Evolutionary conservation across 805 yeast species (phyloP), one percentile per base, ranked within the genome.

Genomic region (Candida nonsorbophila): DNA sequence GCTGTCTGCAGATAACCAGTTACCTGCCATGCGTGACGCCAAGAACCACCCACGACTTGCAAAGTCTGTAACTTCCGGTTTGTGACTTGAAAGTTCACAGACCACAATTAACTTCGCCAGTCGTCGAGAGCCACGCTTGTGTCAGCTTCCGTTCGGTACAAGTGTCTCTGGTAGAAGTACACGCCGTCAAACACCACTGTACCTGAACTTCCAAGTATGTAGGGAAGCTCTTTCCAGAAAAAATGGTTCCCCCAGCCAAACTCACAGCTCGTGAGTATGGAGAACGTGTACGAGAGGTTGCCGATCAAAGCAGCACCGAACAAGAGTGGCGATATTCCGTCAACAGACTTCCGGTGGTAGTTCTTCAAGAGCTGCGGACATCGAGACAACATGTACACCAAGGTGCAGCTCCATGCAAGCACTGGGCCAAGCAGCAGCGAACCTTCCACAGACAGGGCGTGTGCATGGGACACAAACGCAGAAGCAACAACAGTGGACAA

Each of bases 361-460:
- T 88, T 88, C 51, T 83, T 86, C 48, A 70, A 59, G 28, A 88
- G 61, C 49, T 88, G 97, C 1, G 97, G 97, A 26, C 86, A 52
- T 37, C 97, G 68, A 3, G 95, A 83, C 7, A 77, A 62, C 25
- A 86, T 69, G 49, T 90, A 88, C 30, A 84, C 75, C 4, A 56
- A 42, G 0, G 94, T 84, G 38, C 95, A 85, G 2, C 69, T 42
- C 94, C 95, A 88, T 0, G 97, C 87, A 23, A 83, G 38, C 6
- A 44, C 22, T 16, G 47, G 18, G 2, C 56, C 58, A 5, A n/a
- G n/a, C n/a, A n/a, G n/a, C n/a, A n/a, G n/a, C n/a, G n/a, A 33
- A 12, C 16, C 13, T 4, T n/a, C 15, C 21, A 32, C 31, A 24
- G 42, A 40, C 13, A 31, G 25, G 9, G 45, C 49, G 13, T 30